These are phyloP conservation scores for Stemphylium lycopersici DNA, from an alignment of 2,329 filamentous ascomycete species.

Conservation along the genomic window DNA sequence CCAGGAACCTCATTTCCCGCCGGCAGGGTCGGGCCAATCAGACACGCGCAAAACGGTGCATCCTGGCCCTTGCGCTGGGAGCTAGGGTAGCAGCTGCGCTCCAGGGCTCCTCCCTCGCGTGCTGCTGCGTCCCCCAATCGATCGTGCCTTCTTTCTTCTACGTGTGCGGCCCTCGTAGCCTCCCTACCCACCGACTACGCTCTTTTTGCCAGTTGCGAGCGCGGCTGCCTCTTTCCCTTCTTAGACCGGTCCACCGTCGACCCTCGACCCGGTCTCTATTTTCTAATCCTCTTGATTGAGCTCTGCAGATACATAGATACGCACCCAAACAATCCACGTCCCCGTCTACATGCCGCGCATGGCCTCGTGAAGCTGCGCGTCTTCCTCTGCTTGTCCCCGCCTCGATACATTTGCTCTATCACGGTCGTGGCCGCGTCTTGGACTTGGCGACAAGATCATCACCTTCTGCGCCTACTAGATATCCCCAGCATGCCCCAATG, in stretches of 20 bases:
- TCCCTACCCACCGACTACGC: slow-evolving; percentile 46
- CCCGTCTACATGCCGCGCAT: slow-evolving; percentile 32
- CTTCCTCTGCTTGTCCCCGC: slow-evolving; percentile 28
- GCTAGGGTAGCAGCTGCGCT: slow-evolving; percentile 7
- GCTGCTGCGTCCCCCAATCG: slow-evolving; percentile 27
- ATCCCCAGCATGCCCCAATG: slow-evolving; percentile 26
- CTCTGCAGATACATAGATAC: slow-evolving; percentile 19
- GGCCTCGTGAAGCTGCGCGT: slow-evolving; percentile 42
- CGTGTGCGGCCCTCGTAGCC: slow-evolving; percentile 40
- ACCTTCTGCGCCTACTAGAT: slow-evolving; percentile 12
- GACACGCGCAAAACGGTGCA: slow-evolving; percentile 1
- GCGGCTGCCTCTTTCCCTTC: slow-evolving; percentile 31
- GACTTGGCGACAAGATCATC: slow-evolving; percentile 15
- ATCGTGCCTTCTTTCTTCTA: slow-evolving; percentile 31
- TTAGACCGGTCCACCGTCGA: slow-evolving; percentile 28
- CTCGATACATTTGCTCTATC: slow-evolving; percentile 21
- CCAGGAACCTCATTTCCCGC: slow-evolving; percentile 36
- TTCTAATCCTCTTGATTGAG: slow-evolving; percentile 15
- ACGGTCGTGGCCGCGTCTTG: slow-evolving; percentile 17
- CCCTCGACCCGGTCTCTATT: slow-evolving; percentile 22
- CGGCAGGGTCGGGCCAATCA: slow-evolving; percentile 34
- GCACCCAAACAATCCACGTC: slow-evolving; percentile 13
- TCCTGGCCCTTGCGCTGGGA: slow-evolving; percentile 26
- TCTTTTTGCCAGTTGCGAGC: slow-evolving; percentile 43
- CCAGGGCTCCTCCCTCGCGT: slow-evolving; percentile 9